Evolutionary conservation across 2,329 filamentous ascomycete genomes (phyloP).

Genomic region (Aureobasidium sp.): DNA sequence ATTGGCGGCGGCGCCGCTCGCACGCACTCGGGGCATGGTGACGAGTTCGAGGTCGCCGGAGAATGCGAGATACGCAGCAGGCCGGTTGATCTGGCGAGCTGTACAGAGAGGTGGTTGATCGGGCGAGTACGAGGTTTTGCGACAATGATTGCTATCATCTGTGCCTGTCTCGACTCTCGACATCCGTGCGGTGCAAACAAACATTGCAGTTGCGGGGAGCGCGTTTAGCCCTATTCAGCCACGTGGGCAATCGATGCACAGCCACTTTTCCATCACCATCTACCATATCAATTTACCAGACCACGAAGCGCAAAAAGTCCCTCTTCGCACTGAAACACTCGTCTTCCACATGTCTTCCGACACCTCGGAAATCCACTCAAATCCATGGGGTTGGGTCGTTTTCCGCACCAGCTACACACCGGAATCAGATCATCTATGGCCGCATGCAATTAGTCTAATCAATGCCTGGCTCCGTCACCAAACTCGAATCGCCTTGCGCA

Average conservation of each 20-base stretch:
- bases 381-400: neutral
- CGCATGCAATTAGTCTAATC: neutral
- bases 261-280: neutral
- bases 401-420: neutral
- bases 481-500: neutral
- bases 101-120: neutral
- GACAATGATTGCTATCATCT: too few relatives aligned
- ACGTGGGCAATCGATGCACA: neutral
- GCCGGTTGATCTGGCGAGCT: neutral
- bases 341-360: neutral
- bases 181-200: neutral
- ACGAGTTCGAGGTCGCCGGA: slow-evolving; percentile 17
- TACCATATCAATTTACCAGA: too few relatives aligned
- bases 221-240: neutral
- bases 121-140: neutral
- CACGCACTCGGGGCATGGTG: slow-evolving; percentile 27
- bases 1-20: slow-evolving; percentile 34
- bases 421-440: neutral
- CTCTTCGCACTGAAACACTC: too few relatives aligned
- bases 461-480: neutral
- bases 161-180: neutral
- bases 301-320: too few relatives aligned
- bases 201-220: neutral
- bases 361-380: neutral
- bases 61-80: too few relatives aligned